Base-by-base conservation (phyloP, 2,329 filamentous ascomycete species). In the Pleoardoris graminearum region DNA sequence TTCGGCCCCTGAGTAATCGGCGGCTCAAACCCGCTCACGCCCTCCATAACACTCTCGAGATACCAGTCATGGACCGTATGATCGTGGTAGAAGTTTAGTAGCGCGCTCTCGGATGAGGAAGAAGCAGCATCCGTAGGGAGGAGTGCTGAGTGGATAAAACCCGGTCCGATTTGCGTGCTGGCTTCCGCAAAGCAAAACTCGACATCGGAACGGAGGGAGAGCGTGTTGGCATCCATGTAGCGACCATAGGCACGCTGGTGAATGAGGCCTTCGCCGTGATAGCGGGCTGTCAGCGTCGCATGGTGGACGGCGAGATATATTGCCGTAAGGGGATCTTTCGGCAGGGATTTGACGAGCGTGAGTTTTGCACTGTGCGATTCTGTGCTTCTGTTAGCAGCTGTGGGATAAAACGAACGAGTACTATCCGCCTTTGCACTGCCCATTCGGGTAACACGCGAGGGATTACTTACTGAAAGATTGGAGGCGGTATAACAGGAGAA, bases 161-260 rank as follows among this genome's bases (percentile, higher is more conserved):
- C 37, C 0, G 65, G 65, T 0, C 68, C 68, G 7, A 62, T 16
- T 25, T 55, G 53, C 10, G 71, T 56, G 4, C 58, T 54, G 0
- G 57, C 67, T 58, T 72, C 69, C 0, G 62, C 58, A 33, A 71
- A 71, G 35, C 58, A 62, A 27, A 68, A 66, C 23, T 70, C 67
- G 1, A 71, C 42, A 21, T 70, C 67, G 10, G 57, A 63, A 29
- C 68, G 68, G 5, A 71, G 50, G 1, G 60, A 57, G 4, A 70
- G 32, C 27, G 66, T 63, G 19, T 68, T 65, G 7, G 55, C 59
- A 44, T 68, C 66, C 62, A 70, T 66, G 55, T 62, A 62, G 16
- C 51, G 59, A 21, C 68, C 68, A 35, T 69, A 68, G 1, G 58
- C 64, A 17, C 56, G 51, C 41, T 71, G 66, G 27, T 69, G 61